Evolutionary conservation across 2,329 filamentous ascomycete genomes (phyloP), one percentile per base, ranked within the genome.

Genomic region (Cadophora sp.): DNA sequence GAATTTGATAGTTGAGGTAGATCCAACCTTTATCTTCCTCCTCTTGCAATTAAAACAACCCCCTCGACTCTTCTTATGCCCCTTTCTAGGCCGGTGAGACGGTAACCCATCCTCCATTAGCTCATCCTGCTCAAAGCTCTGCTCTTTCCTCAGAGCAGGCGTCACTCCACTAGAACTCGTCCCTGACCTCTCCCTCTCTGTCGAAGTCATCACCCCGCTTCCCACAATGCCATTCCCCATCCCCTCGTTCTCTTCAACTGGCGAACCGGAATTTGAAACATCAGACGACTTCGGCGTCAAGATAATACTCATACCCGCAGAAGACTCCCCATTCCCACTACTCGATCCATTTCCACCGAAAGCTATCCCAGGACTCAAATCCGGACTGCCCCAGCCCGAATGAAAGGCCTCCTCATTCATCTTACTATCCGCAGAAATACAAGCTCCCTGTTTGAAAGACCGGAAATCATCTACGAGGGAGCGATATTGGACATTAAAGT

Each of bases 21-120:
- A 8, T 16, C 29, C 58, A 68, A 85, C 86, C 83, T 89, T 91
- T 77, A 91, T 90, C 68, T 88, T 85, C 50, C 89, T 81, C 66
- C 85, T 82, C 78, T 91, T 91, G 80, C 89, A 91, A 76, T 89
- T 89, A 77, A 85, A 91, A 78, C 89, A 91, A 9, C 89, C 89
- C 19, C 85, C 81, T 27, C 89, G 83, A 62, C 87, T 89, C 77
- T 91, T 91, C 12, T 87, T 90, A 71, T 91, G 89, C 0, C 89
- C 88, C 69, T 87, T 83, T 65, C 89, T 80, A 2, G 72, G 60
- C 29, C 67, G 51, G 27, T 62, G 46, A 31, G 50, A 40, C 26
- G 51, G 51, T 4, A 60, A n/a, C n/a, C 48, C 60, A 51, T 55
- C 31, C 37, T 55, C 40, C 31, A 37, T 27, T 4, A 61, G 51